Evolutionary conservation across 768 basidiomycete species (phyloP), one percentile per base, ranked within the genome.

Genomic region (Lanmaoa rubissima): DNA sequence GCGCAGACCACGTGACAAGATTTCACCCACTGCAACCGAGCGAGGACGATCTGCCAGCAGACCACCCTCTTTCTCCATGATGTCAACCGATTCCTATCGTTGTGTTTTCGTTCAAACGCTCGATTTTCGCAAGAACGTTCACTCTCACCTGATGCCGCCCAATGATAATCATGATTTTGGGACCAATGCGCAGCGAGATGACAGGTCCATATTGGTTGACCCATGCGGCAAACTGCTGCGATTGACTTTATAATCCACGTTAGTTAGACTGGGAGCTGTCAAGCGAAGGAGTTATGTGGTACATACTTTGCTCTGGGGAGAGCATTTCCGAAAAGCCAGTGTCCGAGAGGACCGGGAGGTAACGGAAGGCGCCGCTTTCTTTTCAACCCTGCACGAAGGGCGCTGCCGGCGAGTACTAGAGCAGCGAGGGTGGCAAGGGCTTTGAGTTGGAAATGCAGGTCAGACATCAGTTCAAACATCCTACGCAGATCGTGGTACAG

Each of bases 51-150:
- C 85, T 1, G 78, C 79, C n/a, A 82, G 68, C 5, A 74, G 59
- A 5, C 80, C 78, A n/a, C 85, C 84, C 60, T 86, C 82, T 50
- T 81, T 82, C 63, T 87, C 85, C 83, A 87, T 82, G 54, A 87
- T 80, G 21, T 86, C 84, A 0, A 85, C 76, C 0, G 85, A 84
- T 38, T 83, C 83, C 67, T 85, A 68, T 11, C 7, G 39, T 24
- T 13, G n/a, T 11, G 40, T 38, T 39, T 24, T 43, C 3, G 24
- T 13, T 43, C 2, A 26, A n/a, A 24, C 17, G 14, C 9, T 28
- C 3, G 31, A 6, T 8, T 34, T 4, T n/a, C 2, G 7, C 21
- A 42, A n/a, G 17, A 26, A 43, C 4, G 3, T 26, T 24, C 11
- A 16, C 9, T 41, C 59, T 59, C 13, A 72, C 73, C 65, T 82